Evolutionary conservation across 2,329 filamentous ascomycete species (phyloP), one percentile per base, ranked within the genome.

Genomic region (Alternaria gansuensis): DNA sequence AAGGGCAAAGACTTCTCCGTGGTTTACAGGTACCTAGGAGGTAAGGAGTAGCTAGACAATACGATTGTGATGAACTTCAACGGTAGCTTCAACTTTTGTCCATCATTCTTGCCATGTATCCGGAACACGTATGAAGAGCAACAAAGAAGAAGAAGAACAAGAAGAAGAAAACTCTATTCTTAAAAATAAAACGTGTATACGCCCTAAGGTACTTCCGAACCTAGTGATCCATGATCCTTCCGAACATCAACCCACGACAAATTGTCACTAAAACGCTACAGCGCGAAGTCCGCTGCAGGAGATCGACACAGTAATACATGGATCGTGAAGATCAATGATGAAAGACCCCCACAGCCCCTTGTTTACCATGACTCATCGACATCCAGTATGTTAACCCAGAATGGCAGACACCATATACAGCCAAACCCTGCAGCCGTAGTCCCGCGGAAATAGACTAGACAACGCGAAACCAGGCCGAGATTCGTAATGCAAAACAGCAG

Each of bases 1-100:
- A 82, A 81, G 67, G 79, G 79, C n/a, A 79, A 77, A 63, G 82
- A 84, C 63, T 83, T 83, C 51, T 81, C 78, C 2, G 80, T 83
- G 3, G 81, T 84, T 3, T 84, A 84, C 67, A 76, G 80, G 59
- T 82, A 81, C 60, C 67, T 83, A 44, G 81, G 80, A 10, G 81
- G 80, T 24, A 80, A 81, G 59, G 80, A 81, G 64, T 79, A 75
- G 37, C 11, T 24, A 24, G 51, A 63, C 33, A 24, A 45, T 26
- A 29, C 13, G 5, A 31, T 17, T 13, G 7, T 5, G 10, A 21
- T 45, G 9, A 7, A 29, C 10, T 29, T 31, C 26, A 31, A 8
- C 11, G 6, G 11, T 10, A 17, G 14, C 41, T 45, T 31, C 26
- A 45, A 45, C 24, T 10, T 45, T 2, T 21, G 17, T 3, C n/a